phyloP scores from a whole-genome alignment of 345 rosid species.

The Arabis hirsuta region DNA sequence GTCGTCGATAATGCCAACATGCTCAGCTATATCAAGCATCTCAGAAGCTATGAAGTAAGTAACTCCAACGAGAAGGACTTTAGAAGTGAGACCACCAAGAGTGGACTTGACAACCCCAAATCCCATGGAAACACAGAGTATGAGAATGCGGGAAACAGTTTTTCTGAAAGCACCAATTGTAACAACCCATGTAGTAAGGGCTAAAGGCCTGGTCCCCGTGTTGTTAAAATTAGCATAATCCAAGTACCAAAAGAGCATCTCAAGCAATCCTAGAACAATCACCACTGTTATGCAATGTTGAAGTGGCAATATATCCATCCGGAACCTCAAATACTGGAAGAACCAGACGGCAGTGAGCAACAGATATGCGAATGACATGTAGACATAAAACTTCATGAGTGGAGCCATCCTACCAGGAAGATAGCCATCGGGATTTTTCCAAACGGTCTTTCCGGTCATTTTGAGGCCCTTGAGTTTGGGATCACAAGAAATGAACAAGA shows the following conservation, averaged over 20 bases:
- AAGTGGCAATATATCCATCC: slow-evolving; percentile 85
- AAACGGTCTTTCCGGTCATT: slow-evolving; percentile 90
- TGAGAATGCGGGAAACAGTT: slow-evolving; percentile 74
- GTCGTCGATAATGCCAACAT: slow-evolving; percentile 88
- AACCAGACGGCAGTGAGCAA: slow-evolving; percentile 78
- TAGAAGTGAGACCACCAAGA: slow-evolving; percentile 95
- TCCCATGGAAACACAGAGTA: slow-evolving; percentile 92
- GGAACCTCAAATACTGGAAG: slow-evolving; percentile 73
- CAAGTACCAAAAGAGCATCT: slow-evolving; percentile 91
- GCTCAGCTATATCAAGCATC: slow-evolving; percentile 80
- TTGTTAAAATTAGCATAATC: slow-evolving; percentile 81
- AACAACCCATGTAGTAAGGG: slow-evolving; percentile 86
- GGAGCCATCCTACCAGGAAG: slow-evolving; percentile 99
- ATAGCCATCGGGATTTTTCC: slow-evolving; percentile 94
- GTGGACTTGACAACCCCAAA: slow-evolving; percentile 97
- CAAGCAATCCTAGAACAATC: slow-evolving; percentile 77
- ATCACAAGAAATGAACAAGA: slow-evolving; percentile 86
- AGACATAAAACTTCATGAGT: slow-evolving; percentile 74
- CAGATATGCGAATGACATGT: slow-evolving; percentile 73
- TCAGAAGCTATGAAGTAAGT: slow-evolving; percentile 95
- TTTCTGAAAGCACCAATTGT: slow-evolving; percentile 85
- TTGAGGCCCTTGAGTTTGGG: slow-evolving; percentile 73
- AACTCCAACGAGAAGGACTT: slow-evolving; percentile 84
- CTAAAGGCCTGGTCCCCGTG: slow-evolving; percentile 78
- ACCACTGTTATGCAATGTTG: slow-evolving; percentile 89